Evolutionary conservation across 2,329 filamentous ascomycete genomes (phyloP), one percentile per base, ranked within the genome.

Genomic region (Daldinia eschscholtzii): DNA sequence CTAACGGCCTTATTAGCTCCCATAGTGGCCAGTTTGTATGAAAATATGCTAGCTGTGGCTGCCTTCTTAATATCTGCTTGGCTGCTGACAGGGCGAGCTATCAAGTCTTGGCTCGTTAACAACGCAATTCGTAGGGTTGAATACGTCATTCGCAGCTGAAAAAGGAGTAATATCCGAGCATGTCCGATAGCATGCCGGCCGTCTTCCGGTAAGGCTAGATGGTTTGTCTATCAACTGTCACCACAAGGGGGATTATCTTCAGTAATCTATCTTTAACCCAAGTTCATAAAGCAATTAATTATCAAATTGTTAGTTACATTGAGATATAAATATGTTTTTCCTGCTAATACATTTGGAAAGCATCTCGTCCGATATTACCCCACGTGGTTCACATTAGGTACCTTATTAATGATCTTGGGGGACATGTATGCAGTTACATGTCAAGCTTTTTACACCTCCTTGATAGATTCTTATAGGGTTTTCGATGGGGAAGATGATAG

Each of bases 141-240:
- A 10, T 52, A 33, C 46, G 26, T 18, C 46, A 52, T 52, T 26
- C 33, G 46, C 46, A 26, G 46, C 46, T 52, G 28, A 52, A 33
- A 26, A 52, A 52, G 26, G 26, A 2, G 1, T 18, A 18, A 33
- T 52, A 52, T 52, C 46, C 26, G 28, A 50, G 46, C 10, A 48
- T 10, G 5, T 39, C 35, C 35, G 35, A 39, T 15, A 39, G 35
- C 10, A 39, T 12, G 4, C 13, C 13, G 35, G 13, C 13, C 13
- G 12, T 39, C 10, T 39, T 39, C 10, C 35, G 13, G 20, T 3
- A 50, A 50, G 26, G 15, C 26, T 6, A 9, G 26, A 10, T 50
- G 26, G 23, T n/a, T 46, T 46, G 15, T 42, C n/a, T 26, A 23
- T 12, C 9, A 46, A 18, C 1, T 6, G 7, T 33, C 15, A 33